phyloP scores from a whole-genome alignment of 495 filamentous ascomycete species.

The Staphylotrichum tortipilum region DNA sequence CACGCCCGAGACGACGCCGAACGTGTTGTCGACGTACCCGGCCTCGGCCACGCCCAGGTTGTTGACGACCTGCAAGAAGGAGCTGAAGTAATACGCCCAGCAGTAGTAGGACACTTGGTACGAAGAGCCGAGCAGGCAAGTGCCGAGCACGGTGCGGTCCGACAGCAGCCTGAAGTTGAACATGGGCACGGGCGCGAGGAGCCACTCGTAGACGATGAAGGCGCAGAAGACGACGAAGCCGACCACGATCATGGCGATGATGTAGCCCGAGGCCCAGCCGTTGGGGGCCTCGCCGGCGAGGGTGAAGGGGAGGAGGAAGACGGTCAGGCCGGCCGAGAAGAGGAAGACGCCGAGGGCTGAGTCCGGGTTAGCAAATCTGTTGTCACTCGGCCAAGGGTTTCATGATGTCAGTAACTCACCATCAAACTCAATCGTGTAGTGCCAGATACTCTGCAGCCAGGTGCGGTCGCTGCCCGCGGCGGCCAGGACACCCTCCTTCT shows the following conservation, averaged over 20 bases:
- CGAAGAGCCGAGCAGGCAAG: slow-evolving; percentile 41
- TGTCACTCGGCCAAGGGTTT: not conserved
- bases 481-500: slow-evolving; percentile 26
- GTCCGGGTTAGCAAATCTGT: not conserved
- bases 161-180: slow-evolving; percentile 47
- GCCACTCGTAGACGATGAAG: slow-evolving; percentile 50
- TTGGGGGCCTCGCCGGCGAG: slow-evolving; percentile 36
- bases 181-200: slow-evolving; percentile 45
- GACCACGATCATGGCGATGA: slow-evolving; percentile 51
- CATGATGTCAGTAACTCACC: slow-evolving; percentile 13
- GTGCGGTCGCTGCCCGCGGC: slow-evolving; percentile 32
- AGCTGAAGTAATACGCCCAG: slow-evolving; percentile 49
- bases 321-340: slow-evolving; percentile 44
- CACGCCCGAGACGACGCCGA: slow-evolving; percentile 39
- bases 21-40: slow-evolving; percentile 42
- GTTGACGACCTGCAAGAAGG: slow-evolving; percentile 53
- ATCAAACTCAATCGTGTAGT: slow-evolving; percentile 50
- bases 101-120: slow-evolving; percentile 52
- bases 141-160: slow-evolving; percentile 53
- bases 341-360: slow-evolving; percentile 42
- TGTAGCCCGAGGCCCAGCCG: slow-evolving; percentile 41
- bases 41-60: slow-evolving; percentile 40
- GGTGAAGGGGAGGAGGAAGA: slow-evolving; percentile 56
- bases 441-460: slow-evolving; percentile 40
- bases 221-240: slow-evolving; percentile 44